A percentile compares a stretch with the other conserved stretches of the same genome.
These are phyloP conservation scores for Dothistroma septosporum DNA, from an alignment of 2,329 filamentous ascomycete species.

Conservation along the genomic window DNA sequence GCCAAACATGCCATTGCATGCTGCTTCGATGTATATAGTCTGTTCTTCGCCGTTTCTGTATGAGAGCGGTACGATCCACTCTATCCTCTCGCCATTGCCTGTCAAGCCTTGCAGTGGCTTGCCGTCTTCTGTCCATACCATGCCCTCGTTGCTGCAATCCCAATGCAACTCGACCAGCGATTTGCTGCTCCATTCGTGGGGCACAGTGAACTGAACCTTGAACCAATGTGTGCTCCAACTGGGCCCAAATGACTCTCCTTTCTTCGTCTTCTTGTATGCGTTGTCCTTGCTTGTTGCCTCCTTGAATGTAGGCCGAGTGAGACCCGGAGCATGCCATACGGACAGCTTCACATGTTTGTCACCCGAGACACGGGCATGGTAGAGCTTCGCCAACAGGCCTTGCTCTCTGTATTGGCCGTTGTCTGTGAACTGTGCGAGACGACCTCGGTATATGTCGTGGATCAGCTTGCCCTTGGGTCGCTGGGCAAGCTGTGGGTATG, in stretches of 20 bases:
- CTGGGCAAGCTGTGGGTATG: slow-evolving; percentile 49
- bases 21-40: slow-evolving; percentile 94
- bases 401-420: slow-evolving; percentile 57
- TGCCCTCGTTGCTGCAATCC: slow-evolving; percentile 91
- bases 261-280: slow-evolving; percentile 67
- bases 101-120: slow-evolving; percentile 86
- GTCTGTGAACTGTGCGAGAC: slow-evolving; percentile 75
- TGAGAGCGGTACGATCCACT: slow-evolving; percentile 81
- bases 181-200: slow-evolving; percentile 66
- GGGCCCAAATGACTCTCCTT: slow-evolving; percentile 80
- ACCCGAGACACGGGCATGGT: slow-evolving; percentile 64
- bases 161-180: slow-evolving; percentile 91
- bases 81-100: slow-evolving; percentile 78
- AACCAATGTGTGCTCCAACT: slow-evolving; percentile 99
- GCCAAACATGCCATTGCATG: slow-evolving; percentile 97
- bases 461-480: slow-evolving; percentile 71
- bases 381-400: slow-evolving; percentile 59
- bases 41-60: slow-evolving; percentile 85
- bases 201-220: slow-evolving; percentile 74
- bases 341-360: slow-evolving; percentile 75
- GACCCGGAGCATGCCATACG: slow-evolving; percentile 61
- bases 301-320: slow-evolving; percentile 77
- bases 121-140: slow-evolving; percentile 90
- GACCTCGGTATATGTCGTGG: slow-evolving; percentile 75
- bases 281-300: slow-evolving; percentile 66